Percentiles rank a stretch among this genome's conserved stretches.
Evolutionary conservation across 352 stramenopile genomes (phyloP).

Genomic region (Aphanomyces euteiches): DNA sequence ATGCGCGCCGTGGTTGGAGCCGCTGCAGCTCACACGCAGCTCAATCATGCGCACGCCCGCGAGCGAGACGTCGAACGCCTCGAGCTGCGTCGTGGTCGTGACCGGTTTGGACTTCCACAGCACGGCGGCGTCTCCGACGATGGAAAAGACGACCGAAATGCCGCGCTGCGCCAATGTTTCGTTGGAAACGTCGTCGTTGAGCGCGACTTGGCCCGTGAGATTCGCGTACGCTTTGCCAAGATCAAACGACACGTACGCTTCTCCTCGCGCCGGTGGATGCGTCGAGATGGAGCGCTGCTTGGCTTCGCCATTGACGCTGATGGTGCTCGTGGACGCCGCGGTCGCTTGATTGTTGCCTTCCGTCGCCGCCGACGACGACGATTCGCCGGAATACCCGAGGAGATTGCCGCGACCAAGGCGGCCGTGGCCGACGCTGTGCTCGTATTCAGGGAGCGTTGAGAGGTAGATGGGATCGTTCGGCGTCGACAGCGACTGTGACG

Average conservation of each 20-base stretch:
- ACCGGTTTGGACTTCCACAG: slow-evolving; percentile 76
- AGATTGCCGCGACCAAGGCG: slow-evolving; percentile 70
- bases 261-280: slow-evolving; percentile 62
- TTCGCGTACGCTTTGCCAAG: slow-evolving; percentile 54
- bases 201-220: slow-evolving; percentile 53
- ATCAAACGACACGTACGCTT: slow-evolving; percentile 82
- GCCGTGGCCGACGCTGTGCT: slow-evolving; percentile 74
- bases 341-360: slow-evolving; percentile 25
- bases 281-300: slow-evolving; percentile 77
- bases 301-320: slow-evolving; percentile 56
- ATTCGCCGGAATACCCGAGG: slow-evolving; percentile 69
- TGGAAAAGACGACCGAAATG: slow-evolving; percentile 58
- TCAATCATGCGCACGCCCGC: slow-evolving; percentile 69
- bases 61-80: slow-evolving; percentile 63
- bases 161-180: slow-evolving; percentile 56
- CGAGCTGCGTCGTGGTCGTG: slow-evolving; percentile 37
- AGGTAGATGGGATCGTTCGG: slow-evolving; percentile 60
- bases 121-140: slow-evolving; percentile 60
- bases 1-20: slow-evolving; percentile 75
- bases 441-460: slow-evolving; percentile 72
- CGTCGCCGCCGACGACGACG: slow-evolving; percentile 31
- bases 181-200: slow-evolving; percentile 69
- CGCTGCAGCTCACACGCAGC: slow-evolving; percentile 58
- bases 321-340: slow-evolving; percentile 33
- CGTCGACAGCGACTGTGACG: slow-evolving; percentile 23